These are phyloP conservation scores for Globisporangium spinosum DNA, from an alignment of 352 stramenopile genomes.

Conservation along the genomic window DNA sequence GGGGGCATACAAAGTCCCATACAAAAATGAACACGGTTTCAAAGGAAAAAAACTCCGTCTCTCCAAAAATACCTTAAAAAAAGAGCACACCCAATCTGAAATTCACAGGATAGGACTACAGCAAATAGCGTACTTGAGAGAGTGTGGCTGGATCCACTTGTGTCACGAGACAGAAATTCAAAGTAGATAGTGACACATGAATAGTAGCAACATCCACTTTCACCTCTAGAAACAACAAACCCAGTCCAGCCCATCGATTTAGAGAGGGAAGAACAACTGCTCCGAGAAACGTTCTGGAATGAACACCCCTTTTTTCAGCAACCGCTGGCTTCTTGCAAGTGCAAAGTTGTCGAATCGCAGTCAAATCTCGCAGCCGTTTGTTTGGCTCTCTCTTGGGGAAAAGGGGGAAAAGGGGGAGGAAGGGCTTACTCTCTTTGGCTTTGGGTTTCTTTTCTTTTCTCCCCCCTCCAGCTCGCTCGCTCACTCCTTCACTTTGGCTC, in stretches of 20 bases:
- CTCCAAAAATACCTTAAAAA: not conserved
- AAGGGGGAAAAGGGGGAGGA: not conserved
- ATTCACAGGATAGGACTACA: not conserved
- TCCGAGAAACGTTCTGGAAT: constrained; percentile 1
- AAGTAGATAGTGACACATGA: not conserved
- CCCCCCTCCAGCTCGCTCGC: not conserved
- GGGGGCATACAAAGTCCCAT: not conserved
- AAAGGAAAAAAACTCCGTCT: not conserved
- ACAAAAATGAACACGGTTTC: not conserved
- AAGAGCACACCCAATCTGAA: not conserved
- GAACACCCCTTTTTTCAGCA: not conserved
- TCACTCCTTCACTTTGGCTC: constrained; percentile 11
- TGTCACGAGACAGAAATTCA: not conserved
- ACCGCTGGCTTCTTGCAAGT: not conserved
- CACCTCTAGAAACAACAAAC: not conserved
- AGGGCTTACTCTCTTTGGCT: not conserved
- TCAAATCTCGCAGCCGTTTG: not conserved
- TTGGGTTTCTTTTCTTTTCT: constrained; percentile 25
- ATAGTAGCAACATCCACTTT: not conserved
- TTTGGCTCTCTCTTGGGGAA: not conserved
- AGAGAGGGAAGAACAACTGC: not conserved
- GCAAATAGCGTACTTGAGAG: not conserved
- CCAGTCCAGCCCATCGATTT: not conserved
- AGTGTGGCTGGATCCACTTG: not conserved
- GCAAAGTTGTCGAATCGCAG: not conserved